Evolutionary conservation across 106 monocot species (phyloP).

Genomic region (Dendrobium catenatum): DNA sequence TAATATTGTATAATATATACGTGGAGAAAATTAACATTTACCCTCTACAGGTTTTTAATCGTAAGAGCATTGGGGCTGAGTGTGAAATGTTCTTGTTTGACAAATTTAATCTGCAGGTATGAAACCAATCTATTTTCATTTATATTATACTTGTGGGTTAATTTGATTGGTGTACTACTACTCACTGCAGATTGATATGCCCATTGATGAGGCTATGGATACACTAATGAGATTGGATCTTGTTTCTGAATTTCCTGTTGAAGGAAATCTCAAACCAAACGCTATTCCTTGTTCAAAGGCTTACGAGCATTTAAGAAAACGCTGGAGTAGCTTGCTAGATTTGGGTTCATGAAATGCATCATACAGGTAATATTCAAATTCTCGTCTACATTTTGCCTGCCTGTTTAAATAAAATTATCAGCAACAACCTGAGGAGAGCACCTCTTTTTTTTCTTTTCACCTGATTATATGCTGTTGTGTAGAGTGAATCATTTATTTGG

Average conservation of each 20-base stretch:
- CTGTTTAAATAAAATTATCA: too few relatives aligned
- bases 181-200: slow-evolving; percentile 87
- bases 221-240: slow-evolving; percentile 68
- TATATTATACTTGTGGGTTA: not conserved
- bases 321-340: slow-evolving; percentile 58
- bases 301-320: slow-evolving; percentile 46
- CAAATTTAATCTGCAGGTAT: slow-evolving; percentile 74
- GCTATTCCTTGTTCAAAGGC: slow-evolving; percentile 58
- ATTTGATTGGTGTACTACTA: not conserved
- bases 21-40: too few relatives aligned
- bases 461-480: too few relatives aligned
- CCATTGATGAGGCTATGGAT: slow-evolving; percentile 61
- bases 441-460: too few relatives aligned
- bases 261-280: slow-evolving; percentile 24
- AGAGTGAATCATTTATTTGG: too few relatives aligned
- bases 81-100: slow-evolving; percentile 81
- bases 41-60: slow-evolving; percentile 34
- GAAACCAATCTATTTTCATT: not conserved
- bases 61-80: slow-evolving; percentile 40
- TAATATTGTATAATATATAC: too few relatives aligned
- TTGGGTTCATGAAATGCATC: slow-evolving; percentile 6
- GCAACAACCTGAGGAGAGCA: too few relatives aligned
- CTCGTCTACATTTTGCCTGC: not conserved
- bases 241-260: slow-evolving; percentile 34
- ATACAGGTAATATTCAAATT: not conserved